Percentiles rank a stretch among this genome's conserved stretches.
These are phyloP conservation scores for Aspergillus pseudoglaucus DNA, from an alignment of 2,329 filamentous ascomycete species.

Conservation along the genomic window DNA sequence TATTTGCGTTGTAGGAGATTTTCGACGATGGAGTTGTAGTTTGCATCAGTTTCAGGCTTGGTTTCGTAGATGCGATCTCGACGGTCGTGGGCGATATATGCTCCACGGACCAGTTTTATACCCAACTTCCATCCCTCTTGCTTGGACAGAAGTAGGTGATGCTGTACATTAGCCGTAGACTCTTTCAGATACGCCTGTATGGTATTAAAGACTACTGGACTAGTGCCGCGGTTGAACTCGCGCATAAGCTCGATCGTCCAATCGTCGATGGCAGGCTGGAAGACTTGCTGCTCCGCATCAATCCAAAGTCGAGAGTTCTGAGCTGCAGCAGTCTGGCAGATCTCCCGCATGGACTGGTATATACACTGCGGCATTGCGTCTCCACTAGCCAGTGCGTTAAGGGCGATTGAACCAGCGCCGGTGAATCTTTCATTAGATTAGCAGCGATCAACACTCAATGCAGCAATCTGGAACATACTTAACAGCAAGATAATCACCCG, in stretches of 20 bases:
- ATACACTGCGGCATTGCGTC: slow-evolving; percentile 25
- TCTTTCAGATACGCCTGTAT: slow-evolving; percentile 43
- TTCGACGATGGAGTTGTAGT: slow-evolving; percentile 47
- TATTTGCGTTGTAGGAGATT: slow-evolving; percentile 40
- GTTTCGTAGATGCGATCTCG: slow-evolving; percentile 31
- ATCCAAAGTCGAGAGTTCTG: slow-evolving; percentile 39
- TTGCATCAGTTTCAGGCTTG: slow-evolving; percentile 32
- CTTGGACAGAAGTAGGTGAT: slow-evolving; percentile 33
- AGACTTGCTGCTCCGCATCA: slow-evolving; percentile 43
- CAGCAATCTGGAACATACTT: slow-evolving; percentile 27
- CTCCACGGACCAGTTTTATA: slow-evolving; percentile 42
- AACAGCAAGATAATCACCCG: slow-evolving; percentile 38
- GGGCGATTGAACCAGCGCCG: slow-evolving; percentile 35
- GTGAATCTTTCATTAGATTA: slow-evolving; percentile 29
- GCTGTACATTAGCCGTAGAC: slow-evolving; percentile 30
- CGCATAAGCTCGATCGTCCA: slow-evolving; percentile 45
- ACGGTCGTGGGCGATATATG: slow-evolving; percentile 39
- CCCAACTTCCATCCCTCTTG: slow-evolving; percentile 37
- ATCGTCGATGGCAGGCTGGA: slow-evolving; percentile 39
- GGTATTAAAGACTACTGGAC: slow-evolving; percentile 34
- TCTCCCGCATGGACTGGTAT: slow-evolving; percentile 29
- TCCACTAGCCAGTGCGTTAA: slow-evolving; percentile 30
- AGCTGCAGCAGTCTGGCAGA: slow-evolving; percentile 28
- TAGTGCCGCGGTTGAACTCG: slow-evolving; percentile 30
- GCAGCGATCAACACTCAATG: neutral